Base-by-base conservation (phyloP, 2,329 filamentous ascomycete genomes). In the Aspergillus sp. region DNA sequence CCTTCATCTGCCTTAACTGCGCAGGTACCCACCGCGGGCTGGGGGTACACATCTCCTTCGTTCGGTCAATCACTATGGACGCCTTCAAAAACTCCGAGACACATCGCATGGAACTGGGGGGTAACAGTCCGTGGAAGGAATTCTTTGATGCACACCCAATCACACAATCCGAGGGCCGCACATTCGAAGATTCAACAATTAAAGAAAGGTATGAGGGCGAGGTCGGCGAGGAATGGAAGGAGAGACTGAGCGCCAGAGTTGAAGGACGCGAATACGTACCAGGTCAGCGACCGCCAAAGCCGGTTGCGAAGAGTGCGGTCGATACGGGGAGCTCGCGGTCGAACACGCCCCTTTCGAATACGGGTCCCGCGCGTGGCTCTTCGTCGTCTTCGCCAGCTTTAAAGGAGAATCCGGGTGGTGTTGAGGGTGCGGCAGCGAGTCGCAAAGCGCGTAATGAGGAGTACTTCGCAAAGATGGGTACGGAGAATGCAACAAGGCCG, bases 1-100 rank as follows among this genome's bases (percentile, higher is more conserved):
- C 96, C 75, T 99, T 99, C 81, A 97, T 99, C 83, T 99, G 95
- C 78, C 87, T 99, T 52, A 91, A 89, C 63, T 99, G 95, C 80
- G 93, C 93, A 35, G 95, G 95, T 67, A 90, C 95, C 53, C 95
- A 99, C 79, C 90, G 95, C 62, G 92, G 92, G 3, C 86, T 99
- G 31, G 95, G 95, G 61, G 95, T 99, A 37, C 95, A 99, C 81
- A 96, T 99, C 75, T 96, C 92, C 73, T 99, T 99, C 79, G 93
- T 99, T 63, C 90, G 95, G 59, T 95, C 90, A 70, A 95, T 98
- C 71, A 96, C 91, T 61, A 99, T 99, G 95, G 95, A 99, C 79
- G 92, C 92, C 57, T 98, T 99, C 82, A 99, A 99, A 76, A 86
- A 87, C 63, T 84, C 85, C 68, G 95, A 99, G 77, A 93, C 98